These are phyloP conservation scores for Blumeriella jaapii DNA, from an alignment of 2,329 filamentous ascomycete genomes.

Conservation along the genomic window DNA sequence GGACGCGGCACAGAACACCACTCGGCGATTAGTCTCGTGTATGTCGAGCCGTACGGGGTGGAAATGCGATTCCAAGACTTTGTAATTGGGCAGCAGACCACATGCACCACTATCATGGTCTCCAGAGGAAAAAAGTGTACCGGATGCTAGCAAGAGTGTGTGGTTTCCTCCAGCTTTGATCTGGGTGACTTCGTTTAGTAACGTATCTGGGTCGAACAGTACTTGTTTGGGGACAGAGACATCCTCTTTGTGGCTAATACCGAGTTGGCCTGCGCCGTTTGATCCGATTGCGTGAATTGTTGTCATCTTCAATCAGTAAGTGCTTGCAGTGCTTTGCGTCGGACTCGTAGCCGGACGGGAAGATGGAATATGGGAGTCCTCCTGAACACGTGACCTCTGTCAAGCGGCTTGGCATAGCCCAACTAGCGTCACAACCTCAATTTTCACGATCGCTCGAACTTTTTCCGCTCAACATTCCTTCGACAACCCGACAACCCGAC, in stretches of 20 bases:
- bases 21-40: slow-evolving; percentile 10
- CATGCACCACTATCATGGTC: slow-evolving; percentile 44
- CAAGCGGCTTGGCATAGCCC: background rate
- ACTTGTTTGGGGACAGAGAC: slow-evolving; percentile 54
- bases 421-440: slow-evolving; percentile 1
- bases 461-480: slow-evolving; percentile 7
- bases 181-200: slow-evolving; percentile 28
- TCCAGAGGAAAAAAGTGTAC: slow-evolving; percentile 54
- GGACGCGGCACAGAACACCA: slow-evolving; percentile 51
- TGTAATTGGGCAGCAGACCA: slow-evolving; percentile 27
- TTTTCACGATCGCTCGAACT: background rate
- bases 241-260: slow-evolving; percentile 59
- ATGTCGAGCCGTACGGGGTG: slow-evolving; percentile 12
- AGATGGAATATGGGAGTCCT: no score
- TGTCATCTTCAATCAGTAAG: slow-evolving; percentile 35
- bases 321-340: no score
- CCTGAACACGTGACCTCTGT: no score
- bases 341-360: no score
- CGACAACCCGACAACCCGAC: slow-evolving; percentile 27
- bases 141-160: slow-evolving; percentile 59
- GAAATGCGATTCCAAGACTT: slow-evolving; percentile 12
- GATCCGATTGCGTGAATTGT: slow-evolving; percentile 60
- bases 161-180: slow-evolving; percentile 68
- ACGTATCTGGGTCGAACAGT: slow-evolving; percentile 35
- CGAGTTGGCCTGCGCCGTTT: slow-evolving; percentile 66